These are phyloP conservation scores for Leccinum aurantiacum DNA, from an alignment of 768 basidiomycete genomes.

Conservation along the genomic window DNA sequence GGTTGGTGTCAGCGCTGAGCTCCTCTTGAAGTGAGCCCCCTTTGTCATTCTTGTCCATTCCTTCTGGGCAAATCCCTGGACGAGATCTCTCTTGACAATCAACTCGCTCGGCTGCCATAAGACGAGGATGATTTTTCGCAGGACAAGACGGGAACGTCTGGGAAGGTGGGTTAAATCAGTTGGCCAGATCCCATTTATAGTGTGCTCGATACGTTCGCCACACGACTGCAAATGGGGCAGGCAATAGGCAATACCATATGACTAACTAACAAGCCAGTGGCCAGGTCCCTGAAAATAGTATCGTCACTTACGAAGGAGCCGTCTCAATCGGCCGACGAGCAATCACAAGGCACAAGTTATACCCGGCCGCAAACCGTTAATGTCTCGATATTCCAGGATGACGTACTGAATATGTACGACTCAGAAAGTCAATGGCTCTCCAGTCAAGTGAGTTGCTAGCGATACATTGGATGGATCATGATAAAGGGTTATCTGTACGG, in stretches of 20 bases:
- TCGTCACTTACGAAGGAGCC: background rate
- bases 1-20: background rate
- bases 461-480: too few relatives aligned
- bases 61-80: background rate
- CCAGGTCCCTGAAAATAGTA: background rate
- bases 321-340: too few relatives aligned
- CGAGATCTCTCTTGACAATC: constrained; percentile 2
- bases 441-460: too few relatives aligned
- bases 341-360: too few relatives aligned
- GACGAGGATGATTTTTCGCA: background rate
- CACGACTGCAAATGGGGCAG: background rate
- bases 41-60: background rate
- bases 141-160: background rate
- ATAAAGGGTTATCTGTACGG: too few relatives aligned
- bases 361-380: too few relatives aligned
- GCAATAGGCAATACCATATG: background rate
- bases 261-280: background rate
- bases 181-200: constrained; percentile 1
- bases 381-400: too few relatives aligned
- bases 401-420: too few relatives aligned
- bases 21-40: background rate
- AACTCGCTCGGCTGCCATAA: background rate
- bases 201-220: background rate
- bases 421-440: too few relatives aligned
- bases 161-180: background rate